These are phyloP conservation scores for Dictyostelium intermedium DNA, from an alignment of 78 protist species.

Conservation along the genomic window DNA sequence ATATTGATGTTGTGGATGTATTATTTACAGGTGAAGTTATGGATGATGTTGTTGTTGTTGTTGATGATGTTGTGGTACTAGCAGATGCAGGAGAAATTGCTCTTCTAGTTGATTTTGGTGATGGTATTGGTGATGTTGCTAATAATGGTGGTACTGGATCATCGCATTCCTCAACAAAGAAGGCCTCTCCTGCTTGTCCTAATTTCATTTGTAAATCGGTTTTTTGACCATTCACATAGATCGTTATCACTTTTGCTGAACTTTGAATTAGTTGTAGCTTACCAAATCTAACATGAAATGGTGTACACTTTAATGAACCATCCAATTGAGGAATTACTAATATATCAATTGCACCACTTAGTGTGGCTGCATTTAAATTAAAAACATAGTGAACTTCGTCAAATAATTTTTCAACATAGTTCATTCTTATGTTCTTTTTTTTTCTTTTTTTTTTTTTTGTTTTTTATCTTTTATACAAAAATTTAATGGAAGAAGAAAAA, in stretches of 20 bases:
- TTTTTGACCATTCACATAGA: slow-evolving; percentile 83
- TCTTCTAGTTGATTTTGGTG: slow-evolving; percentile 61
- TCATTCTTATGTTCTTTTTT: slow-evolving; percentile 23
- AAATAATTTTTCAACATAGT: slow-evolving; percentile 80
- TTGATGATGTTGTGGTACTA: neutral
- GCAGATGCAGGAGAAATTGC: slow-evolving; percentile 17
- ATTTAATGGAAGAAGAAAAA: neutral
- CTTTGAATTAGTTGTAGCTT: slow-evolving; percentile 83
- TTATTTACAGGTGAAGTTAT: neutral
- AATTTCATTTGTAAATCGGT: slow-evolving; percentile 86
- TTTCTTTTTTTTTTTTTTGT: neutral
- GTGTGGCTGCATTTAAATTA: slow-evolving; percentile 89
- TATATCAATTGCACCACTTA: slow-evolving; percentile 95
- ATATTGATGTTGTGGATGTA: neutral
- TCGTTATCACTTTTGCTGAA: slow-evolving; percentile 83
- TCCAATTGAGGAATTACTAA: slow-evolving; percentile 87
- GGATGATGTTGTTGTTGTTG: slow-evolving; percentile 14
- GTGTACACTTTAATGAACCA: slow-evolving; percentile 86
- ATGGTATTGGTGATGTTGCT: slow-evolving; percentile 81
- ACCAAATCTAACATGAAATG: slow-evolving; percentile 97
- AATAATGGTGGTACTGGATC: slow-evolving; percentile 71
- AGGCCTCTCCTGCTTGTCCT: slow-evolving; percentile 94
- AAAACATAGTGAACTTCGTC: slow-evolving; percentile 79
- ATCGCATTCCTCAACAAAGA: slow-evolving; percentile 86
- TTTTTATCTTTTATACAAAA: no score